A percentile compares a stretch with the other conserved stretches of the same genome.
Evolutionary conservation across 2,329 filamentous ascomycete genomes (phyloP).

Genomic region (Pseudogymnoascus sp.): DNA sequence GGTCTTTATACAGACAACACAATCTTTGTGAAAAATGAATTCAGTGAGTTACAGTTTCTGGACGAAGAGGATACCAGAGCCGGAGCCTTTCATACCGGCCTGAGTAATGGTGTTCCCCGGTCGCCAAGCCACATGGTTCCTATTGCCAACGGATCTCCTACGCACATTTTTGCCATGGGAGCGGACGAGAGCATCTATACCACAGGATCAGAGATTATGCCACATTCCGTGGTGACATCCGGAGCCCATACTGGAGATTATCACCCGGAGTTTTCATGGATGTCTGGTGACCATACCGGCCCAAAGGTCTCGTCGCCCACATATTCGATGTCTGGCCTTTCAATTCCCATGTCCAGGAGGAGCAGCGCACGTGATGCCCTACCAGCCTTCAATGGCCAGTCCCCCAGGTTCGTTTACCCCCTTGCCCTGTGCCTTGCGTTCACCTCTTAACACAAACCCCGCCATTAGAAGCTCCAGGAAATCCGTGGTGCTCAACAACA

Average conservation of each 20-base stretch:
- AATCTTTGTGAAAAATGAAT: conserved; percentile 25
- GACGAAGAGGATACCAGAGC: conserved; percentile 22
- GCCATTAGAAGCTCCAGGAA: conserved; percentile 24
- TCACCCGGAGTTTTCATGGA: conserved; percentile 19
- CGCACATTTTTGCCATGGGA: conserved; percentile 1
- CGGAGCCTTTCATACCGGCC: conserved; percentile 17
- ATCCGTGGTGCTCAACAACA: conserved; percentile 24
- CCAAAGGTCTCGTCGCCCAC: conserved; percentile 23
- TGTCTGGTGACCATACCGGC: conserved; percentile 22
- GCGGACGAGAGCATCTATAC: conserved; percentile 12
- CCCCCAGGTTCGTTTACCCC: conserved; percentile 26
- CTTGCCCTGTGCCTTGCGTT: conserved; percentile 10
- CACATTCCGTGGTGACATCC: conserved; percentile 1
- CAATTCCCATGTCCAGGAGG: conserved; percentile 20
- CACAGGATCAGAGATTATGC: conserved; percentile 17
- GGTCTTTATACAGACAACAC: conserved; percentile 25
- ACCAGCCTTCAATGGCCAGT: conserved; percentile 23
- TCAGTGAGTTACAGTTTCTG: conserved; percentile 24
- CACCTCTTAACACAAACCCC: conserved; percentile 23
- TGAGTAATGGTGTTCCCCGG: conserved; percentile 18
- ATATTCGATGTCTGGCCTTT: conserved; percentile 14
- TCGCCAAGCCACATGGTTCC: conserved; percentile 15
- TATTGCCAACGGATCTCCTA: conserved; percentile 16
- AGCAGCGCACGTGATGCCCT: conserved; percentile 27
- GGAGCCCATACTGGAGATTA: conserved; percentile 15